phyloP scores from a whole-genome alignment of 805 yeast species.

The Lipomyces yamadae region DNA sequence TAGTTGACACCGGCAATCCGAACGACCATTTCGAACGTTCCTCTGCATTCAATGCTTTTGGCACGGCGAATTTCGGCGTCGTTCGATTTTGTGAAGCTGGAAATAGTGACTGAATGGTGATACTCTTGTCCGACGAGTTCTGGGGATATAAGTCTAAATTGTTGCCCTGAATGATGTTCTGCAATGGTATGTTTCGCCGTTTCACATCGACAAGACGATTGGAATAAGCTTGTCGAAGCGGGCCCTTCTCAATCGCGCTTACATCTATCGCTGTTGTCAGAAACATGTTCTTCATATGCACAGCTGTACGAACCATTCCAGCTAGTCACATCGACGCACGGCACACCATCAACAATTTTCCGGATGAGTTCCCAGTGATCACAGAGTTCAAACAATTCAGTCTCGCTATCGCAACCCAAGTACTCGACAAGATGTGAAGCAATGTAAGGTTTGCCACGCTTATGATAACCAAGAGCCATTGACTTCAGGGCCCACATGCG shows the following conservation, averaged over 20 bases:
- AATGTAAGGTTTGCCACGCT: slow-evolving; percentile 69
- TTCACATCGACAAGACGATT: slow-evolving; percentile 49
- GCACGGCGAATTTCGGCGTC: not conserved
- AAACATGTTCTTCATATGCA: not conserved
- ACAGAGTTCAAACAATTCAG: slow-evolving; percentile 61
- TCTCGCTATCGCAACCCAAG: slow-evolving; percentile 70
- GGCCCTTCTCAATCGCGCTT: slow-evolving; percentile 47
- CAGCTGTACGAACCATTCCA: slow-evolving; percentile 45
- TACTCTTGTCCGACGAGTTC: slow-evolving; percentile 10
- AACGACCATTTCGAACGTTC: not conserved
- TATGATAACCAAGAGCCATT: slow-evolving; percentile 57
- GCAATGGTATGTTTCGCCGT: slow-evolving; percentile 41
- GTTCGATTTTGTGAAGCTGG: slow-evolving; percentile 11
- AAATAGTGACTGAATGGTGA: slow-evolving; percentile 18
- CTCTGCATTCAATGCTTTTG: not conserved
- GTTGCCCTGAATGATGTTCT: slow-evolving; percentile 52
- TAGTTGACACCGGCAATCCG: slow-evolving; percentile 11
- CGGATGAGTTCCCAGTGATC: slow-evolving; percentile 64
- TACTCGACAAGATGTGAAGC: slow-evolving; percentile 53
- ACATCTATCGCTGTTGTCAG: slow-evolving; percentile 8
- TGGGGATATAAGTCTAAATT: slow-evolving; percentile 22
- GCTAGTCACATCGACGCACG: slow-evolving; percentile 52
- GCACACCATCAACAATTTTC: slow-evolving; percentile 45
- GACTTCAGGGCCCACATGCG: slow-evolving; percentile 74
- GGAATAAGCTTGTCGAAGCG: slow-evolving; percentile 56